These are phyloP conservation scores for Arthrobotrys iridis DNA, from an alignment of 2,329 filamentous ascomycete genomes.

Conservation along the genomic window DNA sequence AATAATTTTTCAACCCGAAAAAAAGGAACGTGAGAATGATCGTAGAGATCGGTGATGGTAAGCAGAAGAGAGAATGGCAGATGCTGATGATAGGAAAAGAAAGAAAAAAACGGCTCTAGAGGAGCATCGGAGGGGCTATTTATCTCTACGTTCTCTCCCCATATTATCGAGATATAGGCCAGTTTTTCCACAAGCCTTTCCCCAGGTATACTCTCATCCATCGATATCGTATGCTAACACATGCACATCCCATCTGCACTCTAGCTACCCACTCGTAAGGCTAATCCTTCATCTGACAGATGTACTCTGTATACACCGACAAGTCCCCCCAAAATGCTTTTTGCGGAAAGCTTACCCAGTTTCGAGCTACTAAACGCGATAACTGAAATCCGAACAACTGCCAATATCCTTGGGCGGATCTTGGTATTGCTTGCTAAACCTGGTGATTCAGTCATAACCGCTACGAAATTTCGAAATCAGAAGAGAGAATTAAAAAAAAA, in stretches of 20 bases:
- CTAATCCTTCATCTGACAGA: no score
- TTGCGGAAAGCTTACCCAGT: slow-evolving; percentile 23
- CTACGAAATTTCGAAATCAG: no score
- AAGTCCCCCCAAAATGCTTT: background rate
- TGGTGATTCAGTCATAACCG: no score
- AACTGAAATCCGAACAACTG: slow-evolving; percentile 31
- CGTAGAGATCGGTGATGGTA: slow-evolving; percentile 21
- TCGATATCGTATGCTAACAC: no score
- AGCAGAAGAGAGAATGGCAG: slow-evolving; percentile 16
- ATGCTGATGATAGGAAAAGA: slow-evolving; percentile 14
- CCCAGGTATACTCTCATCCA: no score
- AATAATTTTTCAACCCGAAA: background rate
- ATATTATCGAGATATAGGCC: no score
- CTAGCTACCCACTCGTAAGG: no score
- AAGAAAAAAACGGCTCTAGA: background rate
- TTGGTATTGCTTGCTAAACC: background rate
- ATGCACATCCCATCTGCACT: no score
- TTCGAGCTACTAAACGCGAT: slow-evolving; percentile 38
- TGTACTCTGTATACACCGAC: background rate
- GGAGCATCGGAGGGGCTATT: slow-evolving; percentile 14
- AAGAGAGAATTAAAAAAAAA: background rate
- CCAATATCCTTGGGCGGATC: slow-evolving; percentile 14
- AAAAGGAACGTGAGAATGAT: slow-evolving; percentile 30
- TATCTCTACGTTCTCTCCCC: slow-evolving; percentile 1
- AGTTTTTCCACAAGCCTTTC: no score